Base-by-base conservation (phyloP, 257 asterid species). In the Ocimum tenuiflorum region DNA sequence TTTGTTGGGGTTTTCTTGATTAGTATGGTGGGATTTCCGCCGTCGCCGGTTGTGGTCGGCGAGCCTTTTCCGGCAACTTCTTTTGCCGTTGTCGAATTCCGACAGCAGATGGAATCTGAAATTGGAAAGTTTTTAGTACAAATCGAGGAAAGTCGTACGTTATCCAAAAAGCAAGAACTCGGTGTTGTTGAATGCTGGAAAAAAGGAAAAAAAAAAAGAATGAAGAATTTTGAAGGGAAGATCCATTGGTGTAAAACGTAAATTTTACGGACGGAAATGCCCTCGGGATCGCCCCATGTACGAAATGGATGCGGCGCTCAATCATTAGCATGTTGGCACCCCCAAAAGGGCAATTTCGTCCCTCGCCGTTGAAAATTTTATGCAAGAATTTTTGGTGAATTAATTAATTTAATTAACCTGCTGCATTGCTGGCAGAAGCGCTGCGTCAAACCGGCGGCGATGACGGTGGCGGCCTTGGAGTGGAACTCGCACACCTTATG, bases 341-440 rank as follows among this genome's bases (percentile, higher is more conserved):
- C 31, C 59, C 18, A 2, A 12, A 33, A 46, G 74, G 79, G 70
- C 70, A 73, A 42, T 73, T 77, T 64, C 24, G 76, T 75, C 80
- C 48, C 7, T 68, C 65, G 35, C 0, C 4, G 31, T 27, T 27
- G 3, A 27, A 27, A 27, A 27, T 27, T 27, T 4, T 27, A 27
- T 27, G 2, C 31, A 27, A 1, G 31, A 1, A 27, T 2, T 27
- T 1, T 2, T 27, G 4, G 31, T 27, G 31, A 1, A 27, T 2
- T 27, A 27, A 27, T 2, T 27, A 27, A 4, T 27, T 31, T 7
- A 31, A 31, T 31, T 31, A 65, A 91, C 99, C 99, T 90, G 97
- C 99, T 94, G 60, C 99, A 94, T 75, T 94, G 99, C 51, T 94
- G 99, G 81, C 99, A 94, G 86, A 94, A 94, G 0, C 99, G 91